Percentiles rank a stretch among this genome's conserved stretches.
Conservation (phyloP, 2,329 filamentous ascomycete species). For the Stagonosporopsis vannaccii region DNA sequence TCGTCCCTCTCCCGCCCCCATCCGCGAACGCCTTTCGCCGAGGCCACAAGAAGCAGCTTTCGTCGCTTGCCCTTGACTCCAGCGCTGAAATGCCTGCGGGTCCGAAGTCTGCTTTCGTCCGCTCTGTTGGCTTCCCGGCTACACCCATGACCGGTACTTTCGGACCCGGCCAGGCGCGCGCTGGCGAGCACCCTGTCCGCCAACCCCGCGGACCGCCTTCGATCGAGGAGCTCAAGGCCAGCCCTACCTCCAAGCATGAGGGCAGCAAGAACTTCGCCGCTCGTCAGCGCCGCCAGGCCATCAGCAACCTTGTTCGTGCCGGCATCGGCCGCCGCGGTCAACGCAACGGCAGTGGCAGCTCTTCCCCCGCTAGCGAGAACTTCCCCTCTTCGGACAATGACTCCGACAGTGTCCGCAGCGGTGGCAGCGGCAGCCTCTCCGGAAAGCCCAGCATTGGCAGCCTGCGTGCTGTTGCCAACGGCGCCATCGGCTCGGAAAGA, state of each 20-base stretch:
- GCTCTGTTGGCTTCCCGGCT: conserved; percentile 70
- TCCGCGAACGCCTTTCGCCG: conserved; percentile 92
- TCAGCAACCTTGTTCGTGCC: conserved; percentile 89
- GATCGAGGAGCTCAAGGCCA: conserved; percentile 86
- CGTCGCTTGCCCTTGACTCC: conserved; percentile 69
- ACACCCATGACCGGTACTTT: conserved; percentile 86
- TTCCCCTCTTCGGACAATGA: conserved; percentile 76
- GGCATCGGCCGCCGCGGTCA: conserved; percentile 81
- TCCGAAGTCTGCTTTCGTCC: conserved; percentile 72
- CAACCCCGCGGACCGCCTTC: conserved; percentile 92
- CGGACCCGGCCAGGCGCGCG: conserved; percentile 89
- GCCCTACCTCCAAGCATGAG: conserved; percentile 91
- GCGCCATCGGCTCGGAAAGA: conserved; percentile 86
- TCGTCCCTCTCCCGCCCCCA: conserved; percentile 80
- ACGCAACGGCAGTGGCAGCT: conserved; percentile 75
- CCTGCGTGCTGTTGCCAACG: conserved; percentile 78
- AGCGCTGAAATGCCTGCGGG: conserved; percentile 66
- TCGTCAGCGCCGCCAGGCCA: conserved; percentile 88
- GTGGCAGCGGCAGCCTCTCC: conserved; percentile 82
- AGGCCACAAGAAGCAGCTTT: conserved; percentile 84
- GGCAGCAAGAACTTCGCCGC: conserved; percentile 97
- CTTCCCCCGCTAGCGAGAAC: conserved; percentile 88
- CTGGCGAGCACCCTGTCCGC: conserved; percentile 91
- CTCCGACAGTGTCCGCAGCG: conserved; percentile 55
- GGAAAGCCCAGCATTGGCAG: conserved; percentile 77